Conservation (phyloP, 2,329 filamentous ascomycete species). For the Colletotrichum agaves region DNA sequence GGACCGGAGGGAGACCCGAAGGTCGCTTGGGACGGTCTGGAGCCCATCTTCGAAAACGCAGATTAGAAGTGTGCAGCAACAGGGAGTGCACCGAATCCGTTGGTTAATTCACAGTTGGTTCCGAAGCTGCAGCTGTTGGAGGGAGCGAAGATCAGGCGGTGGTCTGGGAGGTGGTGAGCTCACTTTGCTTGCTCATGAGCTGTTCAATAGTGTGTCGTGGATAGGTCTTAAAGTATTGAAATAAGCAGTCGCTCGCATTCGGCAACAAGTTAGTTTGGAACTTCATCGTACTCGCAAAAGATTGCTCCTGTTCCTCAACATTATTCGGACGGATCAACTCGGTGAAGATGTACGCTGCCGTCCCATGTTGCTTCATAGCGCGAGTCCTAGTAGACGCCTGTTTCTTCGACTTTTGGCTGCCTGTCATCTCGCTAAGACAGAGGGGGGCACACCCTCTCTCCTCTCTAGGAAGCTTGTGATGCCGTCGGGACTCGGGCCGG, state of each 20-base stretch:
- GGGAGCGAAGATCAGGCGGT: neutral
- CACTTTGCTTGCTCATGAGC: neutral
- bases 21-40: conserved; percentile 74
- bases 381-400: neutral
- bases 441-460: neutral
- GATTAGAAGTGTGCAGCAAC: conserved; percentile 7
- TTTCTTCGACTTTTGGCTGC: neutral
- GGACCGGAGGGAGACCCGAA: conserved; percentile 64
- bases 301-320: neutral
- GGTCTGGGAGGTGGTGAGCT: conserved; percentile 7
- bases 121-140: conserved; percentile 3
- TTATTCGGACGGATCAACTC: neutral
- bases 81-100: neutral
- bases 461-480: conserved; percentile 33
- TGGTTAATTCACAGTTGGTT: neutral
- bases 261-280: conserved; percentile 1
- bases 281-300: neutral
- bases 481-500: conserved; percentile 8
- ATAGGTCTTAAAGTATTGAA: conserved; percentile 17
- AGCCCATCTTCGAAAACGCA: conserved; percentile 74
- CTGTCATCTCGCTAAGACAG: neutral
- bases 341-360: neutral
- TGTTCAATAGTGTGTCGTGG: conserved; percentile 12
- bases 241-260: conserved; percentile 28
- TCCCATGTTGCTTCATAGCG: neutral